A percentile compares a stretch with the other conserved stretches of the same genome.
Evolutionary conservation across 1,284 basidiomycete genomes (phyloP).

Genomic region (Psilocybe mexicana): DNA sequence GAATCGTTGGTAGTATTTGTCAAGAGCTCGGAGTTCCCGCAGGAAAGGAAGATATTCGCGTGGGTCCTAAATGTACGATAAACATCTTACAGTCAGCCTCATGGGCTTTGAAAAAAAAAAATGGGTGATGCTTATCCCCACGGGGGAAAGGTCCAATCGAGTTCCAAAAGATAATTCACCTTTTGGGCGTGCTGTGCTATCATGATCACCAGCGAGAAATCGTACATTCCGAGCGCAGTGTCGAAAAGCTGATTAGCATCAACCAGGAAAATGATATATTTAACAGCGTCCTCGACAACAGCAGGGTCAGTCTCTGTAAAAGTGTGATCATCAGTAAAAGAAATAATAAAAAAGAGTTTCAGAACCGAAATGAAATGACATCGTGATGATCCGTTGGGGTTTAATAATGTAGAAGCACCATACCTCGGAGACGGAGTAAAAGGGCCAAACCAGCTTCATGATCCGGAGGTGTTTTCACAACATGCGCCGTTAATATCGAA

Average conservation of each 20-base stretch:
- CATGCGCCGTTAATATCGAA: slow-evolving; percentile 89
- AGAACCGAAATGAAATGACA: neutral
- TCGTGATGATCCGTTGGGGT: neutral
- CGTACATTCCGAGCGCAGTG: slow-evolving; percentile 97
- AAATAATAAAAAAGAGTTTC: neutral
- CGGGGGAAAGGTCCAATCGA: neutral
- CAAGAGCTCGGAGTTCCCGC: slow-evolving; percentile 81
- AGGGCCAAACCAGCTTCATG: slow-evolving; percentile 84
- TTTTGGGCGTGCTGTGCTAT: slow-evolving; percentile 97
- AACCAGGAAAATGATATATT: slow-evolving; percentile 98
- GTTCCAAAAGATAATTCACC: slow-evolving; percentile 42
- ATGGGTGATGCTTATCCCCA: neutral
- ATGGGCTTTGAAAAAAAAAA: neutral
- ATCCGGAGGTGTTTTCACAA: slow-evolving; percentile 90
- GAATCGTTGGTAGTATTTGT: slow-evolving; percentile 85
- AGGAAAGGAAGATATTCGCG: slow-evolving; percentile 98
- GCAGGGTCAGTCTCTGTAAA: slow-evolving; percentile 65
- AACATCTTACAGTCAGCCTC: neutral
- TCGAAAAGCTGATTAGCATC: slow-evolving; percentile 93
- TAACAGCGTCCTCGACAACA: slow-evolving; percentile 93
- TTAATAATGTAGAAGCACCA: neutral
- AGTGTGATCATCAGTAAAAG: neutral
- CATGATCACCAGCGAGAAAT: slow-evolving; percentile 94
- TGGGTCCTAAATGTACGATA: slow-evolving; percentile 71
- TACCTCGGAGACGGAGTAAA: slow-evolving; percentile 80